A percentile compares a stretch with the other conserved stretches of the same genome.
Evolutionary conservation across 768 basidiomycete genomes (phyloP).

Genomic region (Mrakia gelida): DNA sequence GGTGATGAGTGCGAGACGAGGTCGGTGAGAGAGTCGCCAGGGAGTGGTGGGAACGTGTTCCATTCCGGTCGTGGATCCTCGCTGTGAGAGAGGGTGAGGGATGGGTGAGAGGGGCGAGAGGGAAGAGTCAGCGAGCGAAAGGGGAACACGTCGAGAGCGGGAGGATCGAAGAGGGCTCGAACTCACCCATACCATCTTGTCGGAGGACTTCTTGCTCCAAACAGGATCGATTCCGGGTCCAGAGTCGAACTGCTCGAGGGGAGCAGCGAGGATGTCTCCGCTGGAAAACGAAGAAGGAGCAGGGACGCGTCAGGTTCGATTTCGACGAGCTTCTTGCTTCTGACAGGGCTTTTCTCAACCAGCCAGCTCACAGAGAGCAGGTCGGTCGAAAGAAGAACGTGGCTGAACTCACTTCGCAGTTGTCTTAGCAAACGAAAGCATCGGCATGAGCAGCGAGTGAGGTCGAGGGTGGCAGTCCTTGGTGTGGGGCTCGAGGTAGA

Average conservation of each 20-base stretch:
- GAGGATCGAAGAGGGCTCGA: too few relatives aligned
- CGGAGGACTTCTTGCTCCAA: slow-evolving; percentile 37
- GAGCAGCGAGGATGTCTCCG: slow-evolving; percentile 7
- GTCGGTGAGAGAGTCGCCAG: slow-evolving; percentile 40
- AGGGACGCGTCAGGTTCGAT: neutral
- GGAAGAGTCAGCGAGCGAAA: neutral
- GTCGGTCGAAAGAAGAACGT: too few relatives aligned
- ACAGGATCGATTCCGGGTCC: neutral
- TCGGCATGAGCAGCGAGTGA: slow-evolving; percentile 6
- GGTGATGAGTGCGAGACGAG: slow-evolving; percentile 37
- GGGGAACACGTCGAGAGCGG: neutral
- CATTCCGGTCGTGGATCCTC: slow-evolving; percentile 39
- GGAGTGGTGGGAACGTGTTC: slow-evolving; percentile 31
- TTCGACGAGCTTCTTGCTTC: too few relatives aligned
- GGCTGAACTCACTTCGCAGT: neutral
- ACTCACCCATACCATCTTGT: slow-evolving; percentile 39
- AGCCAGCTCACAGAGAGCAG: too few relatives aligned
- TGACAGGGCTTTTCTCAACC: too few relatives aligned
- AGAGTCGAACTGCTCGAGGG: slow-evolving; percentile 1
- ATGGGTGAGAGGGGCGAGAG: neutral
- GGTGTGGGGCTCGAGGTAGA: slow-evolving; percentile 2
- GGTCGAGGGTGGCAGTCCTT: neutral
- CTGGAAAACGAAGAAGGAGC: neutral
- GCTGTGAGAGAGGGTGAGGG: neutral
- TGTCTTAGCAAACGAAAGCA: neutral